Evolutionary conservation across 352 stramenopile species (phyloP).

Genomic region (Phytophthora sojae): DNA sequence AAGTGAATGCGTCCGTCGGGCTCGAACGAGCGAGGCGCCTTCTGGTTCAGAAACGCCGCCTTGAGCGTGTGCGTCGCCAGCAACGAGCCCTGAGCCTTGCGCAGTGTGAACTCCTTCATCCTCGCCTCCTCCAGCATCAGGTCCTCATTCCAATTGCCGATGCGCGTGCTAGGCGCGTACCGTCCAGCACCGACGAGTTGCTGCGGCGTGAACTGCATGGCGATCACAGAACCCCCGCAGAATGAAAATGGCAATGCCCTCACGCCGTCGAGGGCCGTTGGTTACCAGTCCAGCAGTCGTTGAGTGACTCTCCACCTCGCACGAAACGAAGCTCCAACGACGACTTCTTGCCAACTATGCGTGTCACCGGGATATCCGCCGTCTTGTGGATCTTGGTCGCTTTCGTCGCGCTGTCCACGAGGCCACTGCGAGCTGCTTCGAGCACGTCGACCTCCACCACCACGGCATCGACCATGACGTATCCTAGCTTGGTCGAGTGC

Average conservation of each 20-base stretch:
- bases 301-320: constrained; percentile 20
- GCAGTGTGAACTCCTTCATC: constrained; percentile 85
- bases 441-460: constrained; percentile 23
- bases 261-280: constrained; percentile 16
- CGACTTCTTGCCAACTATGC: constrained; percentile 13
- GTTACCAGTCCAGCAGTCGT: constrained; percentile 34
- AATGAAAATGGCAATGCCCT: constrained; percentile 1
- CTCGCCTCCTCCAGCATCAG: constrained; percentile 88
- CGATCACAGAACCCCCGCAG: not conserved
- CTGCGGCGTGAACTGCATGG: constrained; percentile 92
- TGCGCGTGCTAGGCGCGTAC: constrained; percentile 81
- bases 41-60: constrained; percentile 76
- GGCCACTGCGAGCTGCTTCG: constrained; percentile 8
- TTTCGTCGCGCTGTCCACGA: not conserved
- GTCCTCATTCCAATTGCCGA: constrained; percentile 93
- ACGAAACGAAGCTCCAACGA: constrained; percentile 19
- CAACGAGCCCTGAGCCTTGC: constrained; percentile 83
- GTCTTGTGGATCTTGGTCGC: constrained; percentile 21
- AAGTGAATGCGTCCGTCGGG: constrained; percentile 46
- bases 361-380: constrained; percentile 19
- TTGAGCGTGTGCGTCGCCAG: constrained; percentile 84
- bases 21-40: constrained; percentile 63
- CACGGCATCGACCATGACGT: constrained; percentile 36
- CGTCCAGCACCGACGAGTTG: constrained; percentile 86
- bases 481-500: constrained; percentile 79